Evolutionary conservation across 148 eudicot genomes (phyloP).

Genomic region (Camellia japonica): DNA sequence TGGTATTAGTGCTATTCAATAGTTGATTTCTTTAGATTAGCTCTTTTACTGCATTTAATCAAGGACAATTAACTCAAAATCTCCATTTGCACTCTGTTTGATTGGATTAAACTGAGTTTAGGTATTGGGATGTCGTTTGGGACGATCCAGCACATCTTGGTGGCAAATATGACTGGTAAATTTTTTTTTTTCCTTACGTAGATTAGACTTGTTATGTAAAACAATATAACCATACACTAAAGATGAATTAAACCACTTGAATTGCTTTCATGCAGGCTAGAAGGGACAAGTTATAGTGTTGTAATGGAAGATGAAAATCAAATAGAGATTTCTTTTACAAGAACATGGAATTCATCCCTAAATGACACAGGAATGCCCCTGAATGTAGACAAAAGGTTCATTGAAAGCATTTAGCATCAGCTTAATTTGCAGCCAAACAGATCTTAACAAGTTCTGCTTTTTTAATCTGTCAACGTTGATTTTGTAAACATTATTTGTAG

Average conservation of each 20-base stretch:
- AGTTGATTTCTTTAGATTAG: not conserved
- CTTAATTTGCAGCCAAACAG: not conserved
- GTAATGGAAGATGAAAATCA: conserved; percentile 27
- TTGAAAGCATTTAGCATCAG: not conserved
- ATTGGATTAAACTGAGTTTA: conserved; percentile 1
- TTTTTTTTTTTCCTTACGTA: not conserved
- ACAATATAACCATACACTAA: not conserved
- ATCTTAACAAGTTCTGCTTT: too few species aligned
- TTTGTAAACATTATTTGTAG: too few species aligned
- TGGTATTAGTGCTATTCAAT: too few species aligned
- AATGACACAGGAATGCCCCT: conserved; percentile 19
- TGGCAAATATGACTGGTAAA: conserved; percentile 33
- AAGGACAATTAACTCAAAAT: not conserved
- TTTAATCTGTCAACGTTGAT: too few species aligned
- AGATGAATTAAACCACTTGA: not conserved
- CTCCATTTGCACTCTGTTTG: not conserved
- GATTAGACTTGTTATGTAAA: not conserved
- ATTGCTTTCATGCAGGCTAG: conserved; percentile 27
- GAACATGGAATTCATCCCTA: conserved; percentile 22
- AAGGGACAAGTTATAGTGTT: conserved; percentile 30
- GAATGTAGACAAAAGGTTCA: conserved; percentile 46
- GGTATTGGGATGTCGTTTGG: conserved; percentile 63
- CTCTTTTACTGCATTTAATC: not conserved
- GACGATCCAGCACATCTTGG: conserved; percentile 12
- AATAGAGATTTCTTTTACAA: conserved; percentile 41